These are phyloP conservation scores for Pseudogymnoascus sp. DNA, from an alignment of 2,329 filamentous ascomycete species.

Conservation along the genomic window DNA sequence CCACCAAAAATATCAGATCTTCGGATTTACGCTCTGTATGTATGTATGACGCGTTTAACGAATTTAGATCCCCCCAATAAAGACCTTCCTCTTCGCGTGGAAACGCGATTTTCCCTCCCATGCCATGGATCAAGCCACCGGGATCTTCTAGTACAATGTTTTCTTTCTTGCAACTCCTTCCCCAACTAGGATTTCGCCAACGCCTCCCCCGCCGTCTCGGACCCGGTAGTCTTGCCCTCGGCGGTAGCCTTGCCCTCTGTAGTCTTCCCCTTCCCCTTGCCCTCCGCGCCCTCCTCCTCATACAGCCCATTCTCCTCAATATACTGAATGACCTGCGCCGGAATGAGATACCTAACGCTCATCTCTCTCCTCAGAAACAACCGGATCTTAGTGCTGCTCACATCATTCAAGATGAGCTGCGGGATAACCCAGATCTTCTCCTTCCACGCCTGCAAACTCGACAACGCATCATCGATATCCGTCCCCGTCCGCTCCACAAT, in stretches of 20 bases:
- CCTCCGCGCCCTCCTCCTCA: constrained; percentile 36
- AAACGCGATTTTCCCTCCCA: not conserved
- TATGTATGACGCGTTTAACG: not conserved
- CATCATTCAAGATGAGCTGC: constrained; percentile 79
- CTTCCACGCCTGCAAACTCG: constrained; percentile 73
- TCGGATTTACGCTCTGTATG: constrained; percentile 5
- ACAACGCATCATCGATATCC: constrained; percentile 79
- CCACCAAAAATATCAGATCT: constrained; percentile 6
- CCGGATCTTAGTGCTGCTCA: constrained; percentile 75
- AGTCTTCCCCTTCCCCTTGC: constrained; percentile 20
- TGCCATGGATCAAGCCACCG: not conserved
- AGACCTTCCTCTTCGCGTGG: not conserved
- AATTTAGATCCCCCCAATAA: not conserved
- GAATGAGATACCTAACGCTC: constrained; percentile 72
- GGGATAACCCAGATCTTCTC: constrained; percentile 84
- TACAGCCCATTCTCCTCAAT: constrained; percentile 63
- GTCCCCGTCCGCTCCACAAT: constrained; percentile 84
- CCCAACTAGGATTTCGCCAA: not conserved
- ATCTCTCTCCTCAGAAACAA: constrained; percentile 72
- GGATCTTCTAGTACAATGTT: not conserved
- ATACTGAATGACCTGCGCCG: constrained; percentile 66
- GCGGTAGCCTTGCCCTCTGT: not conserved
- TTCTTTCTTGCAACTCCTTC: not conserved
- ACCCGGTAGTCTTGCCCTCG: not conserved
- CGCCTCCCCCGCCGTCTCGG: not conserved